Evolutionary conservation across 192 early-diverging fungal species (phyloP).

Genomic region (Allomyces javanicus): DNA sequence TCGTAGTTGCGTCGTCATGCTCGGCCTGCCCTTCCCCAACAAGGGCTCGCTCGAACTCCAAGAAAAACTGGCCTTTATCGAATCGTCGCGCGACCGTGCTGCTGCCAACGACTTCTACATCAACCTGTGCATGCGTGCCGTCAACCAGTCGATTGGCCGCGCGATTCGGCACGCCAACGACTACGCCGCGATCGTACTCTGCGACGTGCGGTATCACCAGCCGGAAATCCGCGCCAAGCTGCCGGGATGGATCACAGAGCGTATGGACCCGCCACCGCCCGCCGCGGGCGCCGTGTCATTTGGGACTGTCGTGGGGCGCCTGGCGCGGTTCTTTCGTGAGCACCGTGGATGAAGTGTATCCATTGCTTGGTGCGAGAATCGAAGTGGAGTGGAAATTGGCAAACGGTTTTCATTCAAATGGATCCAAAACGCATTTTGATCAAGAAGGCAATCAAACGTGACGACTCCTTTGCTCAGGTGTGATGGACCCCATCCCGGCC

Average conservation of each 20-base stretch:
- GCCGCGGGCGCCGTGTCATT: constrained; percentile 24
- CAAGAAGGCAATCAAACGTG: too few species aligned
- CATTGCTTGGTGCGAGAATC: too few species aligned
- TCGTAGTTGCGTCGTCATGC: constrained; percentile 57
- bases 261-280: constrained; percentile 1
- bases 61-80: constrained; percentile 51
- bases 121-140: constrained; percentile 78
- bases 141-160: constrained; percentile 80
- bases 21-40: constrained; percentile 76
- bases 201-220: constrained; percentile 47
- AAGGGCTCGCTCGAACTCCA: constrained; percentile 48
- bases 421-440: too few species aligned
- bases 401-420: too few species aligned
- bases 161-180: constrained; percentile 80
- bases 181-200: constrained; percentile 61
- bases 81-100: constrained; percentile 8
- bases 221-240: constrained; percentile 37
- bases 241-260: constrained; percentile 51
- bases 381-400: too few species aligned
- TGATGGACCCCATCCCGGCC: too few species aligned
- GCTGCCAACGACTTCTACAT: constrained; percentile 57
- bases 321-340: constrained; percentile 20
- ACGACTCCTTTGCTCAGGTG: too few species aligned
- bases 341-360: too few species aligned
- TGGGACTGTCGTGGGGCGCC: constrained; percentile 18